phyloP scores from a whole-genome alignment of 1,284 basidiomycete genomes.

The Anthracocystis panici-leucophaei region DNA sequence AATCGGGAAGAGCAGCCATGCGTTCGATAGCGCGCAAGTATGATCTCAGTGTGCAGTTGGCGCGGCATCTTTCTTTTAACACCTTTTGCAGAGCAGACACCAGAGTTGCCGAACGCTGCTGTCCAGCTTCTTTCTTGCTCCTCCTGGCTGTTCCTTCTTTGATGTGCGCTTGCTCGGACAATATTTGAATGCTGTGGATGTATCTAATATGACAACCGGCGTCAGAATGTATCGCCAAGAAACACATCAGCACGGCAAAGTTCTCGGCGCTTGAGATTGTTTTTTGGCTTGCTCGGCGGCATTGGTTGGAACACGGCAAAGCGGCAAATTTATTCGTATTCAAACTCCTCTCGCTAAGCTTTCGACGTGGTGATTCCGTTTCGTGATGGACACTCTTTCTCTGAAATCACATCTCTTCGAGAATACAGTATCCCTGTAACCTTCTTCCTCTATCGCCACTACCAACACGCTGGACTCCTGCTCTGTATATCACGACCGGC shows the following conservation, averaged over 20 bases:
- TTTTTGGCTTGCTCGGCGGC: conserved; percentile 1
- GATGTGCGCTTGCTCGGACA: not conserved
- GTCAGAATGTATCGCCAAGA: too few relatives aligned
- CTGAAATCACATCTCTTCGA: not conserved
- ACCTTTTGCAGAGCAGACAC: too few relatives aligned
- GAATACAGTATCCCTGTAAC: not conserved
- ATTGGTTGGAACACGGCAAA: not conserved
- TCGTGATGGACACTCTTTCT: not conserved
- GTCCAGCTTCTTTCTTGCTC: not conserved
- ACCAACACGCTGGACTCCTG: conserved; percentile 4
- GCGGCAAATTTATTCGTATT: not conserved
- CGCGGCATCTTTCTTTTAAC: not conserved
- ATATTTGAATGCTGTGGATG: not conserved
- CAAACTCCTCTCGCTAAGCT: conserved; percentile 8
- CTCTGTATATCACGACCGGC: not conserved
- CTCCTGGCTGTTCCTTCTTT: not conserved
- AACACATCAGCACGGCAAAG: too few relatives aligned
- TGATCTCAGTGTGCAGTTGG: conserved; percentile 17
- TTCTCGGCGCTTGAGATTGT: too few relatives aligned
- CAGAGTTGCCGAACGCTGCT: not conserved
- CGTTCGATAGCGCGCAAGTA: not conserved
- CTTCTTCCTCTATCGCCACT: not conserved
- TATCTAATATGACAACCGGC: too few relatives aligned
- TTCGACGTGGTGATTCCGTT: conserved; percentile 1
- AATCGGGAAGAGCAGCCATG: not conserved